phyloP scores from a whole-genome alignment of 495 filamentous ascomycete species.

The Symbiotaphrina buchneri region DNA sequence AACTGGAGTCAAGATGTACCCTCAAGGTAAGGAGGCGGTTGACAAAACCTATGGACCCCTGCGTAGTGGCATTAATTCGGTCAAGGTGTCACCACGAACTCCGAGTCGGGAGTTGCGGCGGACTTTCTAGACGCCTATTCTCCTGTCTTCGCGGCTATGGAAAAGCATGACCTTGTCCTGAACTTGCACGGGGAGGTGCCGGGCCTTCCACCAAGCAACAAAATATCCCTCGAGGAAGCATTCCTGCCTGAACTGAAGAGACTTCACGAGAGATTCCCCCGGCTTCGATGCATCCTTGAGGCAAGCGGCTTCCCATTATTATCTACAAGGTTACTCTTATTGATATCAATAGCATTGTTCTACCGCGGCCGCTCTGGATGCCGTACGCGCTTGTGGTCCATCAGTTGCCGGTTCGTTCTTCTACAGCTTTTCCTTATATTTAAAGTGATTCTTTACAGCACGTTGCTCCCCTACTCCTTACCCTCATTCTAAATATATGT shows the following conservation, averaged over 20 bases:
- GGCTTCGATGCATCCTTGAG: conserved; percentile 52
- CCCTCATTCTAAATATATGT: no score
- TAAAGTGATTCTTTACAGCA: no score
- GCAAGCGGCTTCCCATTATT: no score
- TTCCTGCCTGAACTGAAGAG: conserved; percentile 59
- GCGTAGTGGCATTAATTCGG: conserved; percentile 13
- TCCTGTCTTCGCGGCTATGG: conserved; percentile 63
- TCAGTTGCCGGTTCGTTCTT: no score
- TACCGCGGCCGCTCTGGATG: conserved; percentile 57
- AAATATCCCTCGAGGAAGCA: no score
- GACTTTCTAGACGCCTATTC: conserved; percentile 41
- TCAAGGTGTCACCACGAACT: conserved; percentile 78
- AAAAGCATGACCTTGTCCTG: conserved; percentile 36
- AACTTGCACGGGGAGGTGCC: conserved; percentile 40
- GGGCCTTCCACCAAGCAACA: no score
- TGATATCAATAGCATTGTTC: no score
- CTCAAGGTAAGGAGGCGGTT: no score
- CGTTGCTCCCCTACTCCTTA: no score
- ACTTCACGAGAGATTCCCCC: conserved; percentile 55
- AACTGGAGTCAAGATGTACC: conserved; percentile 34
- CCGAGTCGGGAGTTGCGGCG: conserved; percentile 46
- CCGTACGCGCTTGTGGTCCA: conserved; percentile 50
- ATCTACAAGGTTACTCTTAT: no score
- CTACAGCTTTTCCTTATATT: no score
- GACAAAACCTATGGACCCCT: conserved; percentile 37